Evolutionary conservation across 1,139 yeast genomes (phyloP), one percentile per base, ranked within the genome.

Genomic region (Blastobotrys proliferans): DNA sequence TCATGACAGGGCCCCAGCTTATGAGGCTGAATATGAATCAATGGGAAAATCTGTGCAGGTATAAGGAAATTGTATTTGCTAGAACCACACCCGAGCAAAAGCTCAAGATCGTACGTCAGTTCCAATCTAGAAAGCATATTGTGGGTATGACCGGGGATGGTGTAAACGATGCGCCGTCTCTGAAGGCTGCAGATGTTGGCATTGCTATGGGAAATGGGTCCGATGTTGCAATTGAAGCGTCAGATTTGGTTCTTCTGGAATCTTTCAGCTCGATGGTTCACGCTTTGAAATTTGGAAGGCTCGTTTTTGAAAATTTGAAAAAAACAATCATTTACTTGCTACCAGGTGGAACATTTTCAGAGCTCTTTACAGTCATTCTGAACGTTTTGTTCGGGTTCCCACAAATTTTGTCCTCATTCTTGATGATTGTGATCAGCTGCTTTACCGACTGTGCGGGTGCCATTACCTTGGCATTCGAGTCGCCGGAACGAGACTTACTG

Each of bases 221-320:
- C 17, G 81, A 76, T 51, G 70, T 76, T 51, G 81, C 81, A n/a
- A 70, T 74, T 52, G 80, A 75, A 49, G 80, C 81, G 0, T 67
- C 78, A 25, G 81, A 76, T 55, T 55, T 76, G 53, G 68, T 76
- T 24, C 60, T 75, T 35, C 58, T 73, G 13, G 47, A 49, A 22
- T 20, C 25, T 43, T 73, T 76, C 51, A 60, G 68, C 25, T 68
- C 79, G 1, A 73, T 76, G 45, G 64, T 74, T 28, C 69, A 68
- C 30, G 81, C 78, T 3, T 56, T 75, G 8, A 35, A 48, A 24
- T 44, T 45, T n/a, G 58, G 58, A 13, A 64, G 79, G 49, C 61
- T 74, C 40, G 78, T 74, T 11, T 74, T 74, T 55, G 77, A 73
- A 51, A 76, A 76, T 51, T 62, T 75, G 51, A 70, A 65, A 50